Percentiles rank a stretch among this genome's conserved stretches.
Conservation (phyloP, 768 basidiomycete species). For the Cubamyces lactineus region DNA sequence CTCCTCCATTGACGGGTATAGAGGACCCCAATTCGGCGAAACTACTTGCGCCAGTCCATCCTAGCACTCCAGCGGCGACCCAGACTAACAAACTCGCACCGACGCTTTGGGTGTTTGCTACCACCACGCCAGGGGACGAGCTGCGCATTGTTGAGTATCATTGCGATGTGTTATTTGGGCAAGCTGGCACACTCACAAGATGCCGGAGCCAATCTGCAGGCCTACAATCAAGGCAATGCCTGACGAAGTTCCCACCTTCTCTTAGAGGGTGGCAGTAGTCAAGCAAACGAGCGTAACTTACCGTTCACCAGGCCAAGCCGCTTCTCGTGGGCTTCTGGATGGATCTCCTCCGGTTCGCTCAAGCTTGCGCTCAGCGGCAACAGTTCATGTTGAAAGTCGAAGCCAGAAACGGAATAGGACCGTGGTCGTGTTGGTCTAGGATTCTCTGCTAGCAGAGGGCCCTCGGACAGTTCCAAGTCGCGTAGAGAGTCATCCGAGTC, state of each 20-base stretch:
- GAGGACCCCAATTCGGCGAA: conserved; percentile 91
- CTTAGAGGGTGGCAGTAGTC: neutral
- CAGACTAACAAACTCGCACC: conserved; percentile 90
- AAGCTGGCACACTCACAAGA: conserved; percentile 63
- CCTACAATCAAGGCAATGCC: conserved; percentile 89
- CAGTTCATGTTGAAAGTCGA: conserved; percentile 78
- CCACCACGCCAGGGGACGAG: conserved; percentile 90
- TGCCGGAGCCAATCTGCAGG: conserved; percentile 90
- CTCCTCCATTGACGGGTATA: conserved; percentile 71
- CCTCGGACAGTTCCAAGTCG: conserved; percentile 77
- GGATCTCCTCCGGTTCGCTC: conserved; percentile 63
- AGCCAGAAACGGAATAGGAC: conserved; percentile 73
- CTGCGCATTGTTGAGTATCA: conserved; percentile 41
- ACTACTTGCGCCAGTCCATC: conserved; percentile 95
- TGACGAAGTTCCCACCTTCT: conserved; percentile 31
- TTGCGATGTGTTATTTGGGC: neutral
- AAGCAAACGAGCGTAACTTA: conserved; percentile 35
- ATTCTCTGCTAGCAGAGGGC: conserved; percentile 44
- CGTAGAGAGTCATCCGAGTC: conserved; percentile 76
- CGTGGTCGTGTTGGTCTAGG: conserved; percentile 39
- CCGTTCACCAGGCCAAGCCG: conserved; percentile 79
- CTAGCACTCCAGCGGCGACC: conserved; percentile 80
- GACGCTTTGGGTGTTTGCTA: conserved; percentile 86
- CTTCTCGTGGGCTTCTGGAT: conserved; percentile 61
- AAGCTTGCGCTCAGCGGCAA: conserved; percentile 78